Conservation (phyloP, 1,284 basidiomycete species). For the Malassezia restricta region DNA sequence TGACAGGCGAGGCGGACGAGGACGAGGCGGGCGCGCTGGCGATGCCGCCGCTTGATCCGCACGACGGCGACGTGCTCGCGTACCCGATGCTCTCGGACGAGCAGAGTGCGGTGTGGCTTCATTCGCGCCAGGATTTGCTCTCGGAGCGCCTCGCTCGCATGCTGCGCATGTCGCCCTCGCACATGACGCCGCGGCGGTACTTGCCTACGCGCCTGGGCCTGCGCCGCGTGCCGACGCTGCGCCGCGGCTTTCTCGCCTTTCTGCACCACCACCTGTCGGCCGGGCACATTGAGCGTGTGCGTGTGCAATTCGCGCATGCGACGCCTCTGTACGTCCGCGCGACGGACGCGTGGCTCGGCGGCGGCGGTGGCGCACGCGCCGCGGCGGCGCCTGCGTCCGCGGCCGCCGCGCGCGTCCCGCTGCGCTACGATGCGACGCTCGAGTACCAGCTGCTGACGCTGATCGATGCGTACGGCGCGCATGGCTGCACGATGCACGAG, state of each 20-base stretch:
- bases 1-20: slow-evolving; percentile 1
- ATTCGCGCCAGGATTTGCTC: slow-evolving; percentile 25
- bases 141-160: not conserved
- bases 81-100: slow-evolving; percentile 20
- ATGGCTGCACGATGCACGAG: slow-evolving; percentile 14
- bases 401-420: not conserved
- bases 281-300: slow-evolving; percentile 13
- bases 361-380: not conserved
- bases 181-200: slow-evolving; percentile 12
- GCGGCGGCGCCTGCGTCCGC: not conserved
- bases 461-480: not conserved
- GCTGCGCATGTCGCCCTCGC: slow-evolving; percentile 1
- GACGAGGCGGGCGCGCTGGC: not conserved
- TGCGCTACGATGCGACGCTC: not conserved
- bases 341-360: not conserved
- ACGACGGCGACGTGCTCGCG: slow-evolving; percentile 3
- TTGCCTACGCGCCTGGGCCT: slow-evolving; percentile 11
- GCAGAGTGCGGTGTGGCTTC: slow-evolving; percentile 21
- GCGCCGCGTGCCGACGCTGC: slow-evolving; percentile 1
- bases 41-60: not conserved
- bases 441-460: slow-evolving; percentile 7
- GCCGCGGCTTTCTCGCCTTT: slow-evolving; percentile 10
- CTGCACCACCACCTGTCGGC: slow-evolving; percentile 4
- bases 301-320: not conserved
- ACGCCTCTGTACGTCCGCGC: slow-evolving; percentile 13